Evolutionary conservation across 352 stramenopile species (phyloP), one percentile per base, ranked within the genome.

Genomic region (Pythium myriotylum): DNA sequence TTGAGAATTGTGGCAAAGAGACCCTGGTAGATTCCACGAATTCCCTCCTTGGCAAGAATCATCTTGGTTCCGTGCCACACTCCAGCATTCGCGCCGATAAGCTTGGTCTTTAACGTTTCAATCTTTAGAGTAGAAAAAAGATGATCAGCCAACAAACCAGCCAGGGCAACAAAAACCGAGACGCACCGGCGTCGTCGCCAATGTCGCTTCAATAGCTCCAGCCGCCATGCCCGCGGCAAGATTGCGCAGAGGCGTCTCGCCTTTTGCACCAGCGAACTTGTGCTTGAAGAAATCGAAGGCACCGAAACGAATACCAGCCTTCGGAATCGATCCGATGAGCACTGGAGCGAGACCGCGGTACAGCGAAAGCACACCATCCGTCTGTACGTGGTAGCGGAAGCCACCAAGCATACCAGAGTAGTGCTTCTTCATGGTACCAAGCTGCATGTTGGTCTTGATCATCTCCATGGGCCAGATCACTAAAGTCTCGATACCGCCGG

Each of bases 31-130:
- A 98, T 77, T 54, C 94, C 96, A 22, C 69, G 68, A 40, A 97
- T 74, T 16, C 96, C 96, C 70, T 98, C 94, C 14, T 84, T 95
- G 7, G 83, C 79, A 27, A 98, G 67, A 68, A 99, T 98, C 66
- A 94, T 88, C 63, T 94, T 91, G 16, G 96, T 92, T 48, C 93
- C 93, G 59, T 84, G 59, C 57, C 96, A 73, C 72, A 99, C 89
- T 7, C 90, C 81, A n/a, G 86, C 83, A 62, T 99, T 98, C 6
- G 96, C 78, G 68, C 98, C 93, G 68, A 99, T 99, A 26, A 97
- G 91, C 74, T 98, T 98, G 24, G 96, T 99, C 65, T 99, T 99
- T 7, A 99, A 77, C 20, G 96, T 99, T 65, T 99, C 91, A 72
- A 91, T 98, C 59, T 90, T 37, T 40, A 70, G 10, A 43, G 17